Evolutionary conservation across 1,284 basidiomycete species (phyloP).

Genomic region (Amylostereum chailletii): DNA sequence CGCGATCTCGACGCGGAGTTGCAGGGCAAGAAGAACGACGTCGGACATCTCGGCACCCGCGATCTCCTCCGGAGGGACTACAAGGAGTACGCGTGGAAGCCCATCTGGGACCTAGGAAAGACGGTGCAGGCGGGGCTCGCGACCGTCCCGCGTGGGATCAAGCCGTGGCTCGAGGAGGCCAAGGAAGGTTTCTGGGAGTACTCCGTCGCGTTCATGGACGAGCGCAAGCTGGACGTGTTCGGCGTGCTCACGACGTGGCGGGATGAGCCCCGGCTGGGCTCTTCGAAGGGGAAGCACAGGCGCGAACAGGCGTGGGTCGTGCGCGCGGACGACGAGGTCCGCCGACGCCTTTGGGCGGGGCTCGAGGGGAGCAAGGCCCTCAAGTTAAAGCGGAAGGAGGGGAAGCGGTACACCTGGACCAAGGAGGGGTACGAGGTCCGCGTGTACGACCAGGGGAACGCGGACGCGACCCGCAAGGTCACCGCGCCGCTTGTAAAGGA

Average conservation of each 20-base stretch:
- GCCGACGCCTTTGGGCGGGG: conserved; percentile 37
- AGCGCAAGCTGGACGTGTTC: conserved; percentile 54
- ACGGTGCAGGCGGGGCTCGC: conserved; percentile 57
- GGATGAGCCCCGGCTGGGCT: conserved; percentile 26
- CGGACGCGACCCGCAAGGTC: conserved; percentile 68
- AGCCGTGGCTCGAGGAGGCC: conserved; percentile 35
- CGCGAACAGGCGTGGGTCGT: conserved; percentile 68
- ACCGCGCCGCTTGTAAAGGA: conserved; percentile 68
- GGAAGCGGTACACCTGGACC: conserved; percentile 22
- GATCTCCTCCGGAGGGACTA: conserved; percentile 89
- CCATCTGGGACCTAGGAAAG: conserved; percentile 27
- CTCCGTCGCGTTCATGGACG: conserved; percentile 55
- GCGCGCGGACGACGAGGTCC: conserved; percentile 22
- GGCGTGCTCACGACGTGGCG: conserved; percentile 73
- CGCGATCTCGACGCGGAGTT: conserved; percentile 45
- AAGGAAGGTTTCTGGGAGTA: conserved; percentile 36
- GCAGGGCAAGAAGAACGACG: conserved; percentile 52
- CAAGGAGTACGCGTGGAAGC: conserved; percentile 69
- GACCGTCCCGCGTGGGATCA: conserved; percentile 68
- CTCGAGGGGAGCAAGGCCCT: conserved; percentile 51
- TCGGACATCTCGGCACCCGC: conserved; percentile 59
- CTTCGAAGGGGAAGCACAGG: conserved; percentile 46
- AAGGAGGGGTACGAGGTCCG: conserved; percentile 22
- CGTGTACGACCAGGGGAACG: conserved; percentile 74
- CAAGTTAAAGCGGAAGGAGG: conserved; percentile 34